These are phyloP conservation scores for Xylaria bambusicola DNA, from an alignment of 495 filamentous ascomycete species.

Conservation along the genomic window DNA sequence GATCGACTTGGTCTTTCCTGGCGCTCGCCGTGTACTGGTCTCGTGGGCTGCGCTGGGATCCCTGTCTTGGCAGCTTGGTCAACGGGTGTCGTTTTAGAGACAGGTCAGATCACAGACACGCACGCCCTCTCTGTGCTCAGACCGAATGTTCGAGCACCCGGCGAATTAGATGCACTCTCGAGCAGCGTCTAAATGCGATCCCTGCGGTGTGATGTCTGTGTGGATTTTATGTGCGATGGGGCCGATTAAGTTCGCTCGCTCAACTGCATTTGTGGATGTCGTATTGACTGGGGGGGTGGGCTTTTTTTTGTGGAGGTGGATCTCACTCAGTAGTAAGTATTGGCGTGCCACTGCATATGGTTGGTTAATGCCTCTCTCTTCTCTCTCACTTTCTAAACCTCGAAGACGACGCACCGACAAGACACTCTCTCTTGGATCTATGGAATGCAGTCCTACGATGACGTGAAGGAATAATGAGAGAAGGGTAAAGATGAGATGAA, in stretches of 20 bases:
- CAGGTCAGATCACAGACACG: no score
- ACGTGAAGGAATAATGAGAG: not conserved
- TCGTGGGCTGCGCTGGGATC: not conserved
- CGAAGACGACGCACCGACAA: not conserved
- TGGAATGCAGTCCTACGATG: not conserved
- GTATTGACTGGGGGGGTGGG: not conserved
- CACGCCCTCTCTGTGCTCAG: not conserved
- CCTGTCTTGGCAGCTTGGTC: slow-evolving; percentile 6
- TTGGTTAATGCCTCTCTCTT: not conserved
- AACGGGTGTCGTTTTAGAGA: not conserved
- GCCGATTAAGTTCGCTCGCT: slow-evolving; percentile 8
- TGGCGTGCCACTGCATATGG: slow-evolving; percentile 2
- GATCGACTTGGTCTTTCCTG: not conserved
- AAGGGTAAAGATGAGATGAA: not conserved
- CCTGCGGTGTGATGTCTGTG: not conserved
- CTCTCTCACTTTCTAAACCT: not conserved
- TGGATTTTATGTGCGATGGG: slow-evolving; percentile 11
- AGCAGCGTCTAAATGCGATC: slow-evolving; percentile 2
- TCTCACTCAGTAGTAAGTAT: not conserved
- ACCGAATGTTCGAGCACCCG: slow-evolving; percentile 2
- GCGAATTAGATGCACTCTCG: not conserved
- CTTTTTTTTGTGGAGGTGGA: slow-evolving; percentile 12
- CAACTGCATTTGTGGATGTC: slow-evolving; percentile 8
- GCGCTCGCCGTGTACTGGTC: not conserved
- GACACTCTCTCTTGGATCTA: not conserved